Percentiles rank a stretch among this genome's conserved stretches.
Conservation (phyloP, 73 alveolate species). For the Paramecium primaurelia region DNA sequence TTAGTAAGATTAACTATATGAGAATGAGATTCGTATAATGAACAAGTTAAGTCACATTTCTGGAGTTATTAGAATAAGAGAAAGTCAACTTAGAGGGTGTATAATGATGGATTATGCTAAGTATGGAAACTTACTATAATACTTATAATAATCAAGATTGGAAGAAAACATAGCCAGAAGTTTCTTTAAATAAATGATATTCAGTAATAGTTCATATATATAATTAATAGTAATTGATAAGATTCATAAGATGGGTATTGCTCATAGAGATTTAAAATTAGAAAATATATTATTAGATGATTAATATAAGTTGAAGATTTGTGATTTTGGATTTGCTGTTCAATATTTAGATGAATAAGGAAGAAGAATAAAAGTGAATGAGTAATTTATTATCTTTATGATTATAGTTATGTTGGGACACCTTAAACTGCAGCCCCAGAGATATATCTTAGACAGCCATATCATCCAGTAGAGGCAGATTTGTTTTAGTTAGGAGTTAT, state of each 20-base stretch:
- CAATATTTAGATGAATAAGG: conserved; percentile 1
- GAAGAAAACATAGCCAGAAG: neutral
- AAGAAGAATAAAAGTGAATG: conserved; percentile 1
- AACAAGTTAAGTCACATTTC: neutral
- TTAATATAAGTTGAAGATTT: conserved; percentile 19
- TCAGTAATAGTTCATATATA: conserved; percentile 32
- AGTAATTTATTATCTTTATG: neutral
- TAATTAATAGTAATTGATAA: conserved; percentile 65
- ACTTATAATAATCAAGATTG: neutral
- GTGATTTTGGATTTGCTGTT: conserved; percentile 65
- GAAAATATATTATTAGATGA: conserved; percentile 75
- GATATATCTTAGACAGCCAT: neutral
- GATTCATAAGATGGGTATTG: conserved; percentile 75
- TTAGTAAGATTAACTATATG: neutral
- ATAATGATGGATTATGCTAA: conserved; percentile 52
- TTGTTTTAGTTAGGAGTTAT: conserved; percentile 42
- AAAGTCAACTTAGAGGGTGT: neutral
- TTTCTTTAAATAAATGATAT: neutral
- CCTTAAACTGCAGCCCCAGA: conserved; percentile 47
- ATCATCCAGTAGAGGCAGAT: conserved; percentile 36
- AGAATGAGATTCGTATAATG: conserved; percentile 17
- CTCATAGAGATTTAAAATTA: conserved; percentile 88
- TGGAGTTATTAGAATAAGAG: conserved; percentile 11
- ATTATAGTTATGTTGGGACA: conserved; percentile 34
- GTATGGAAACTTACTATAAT: neutral